phyloP scores from a whole-genome alignment of 352 stramenopile species.

The Globisporangium parvum region DNA sequence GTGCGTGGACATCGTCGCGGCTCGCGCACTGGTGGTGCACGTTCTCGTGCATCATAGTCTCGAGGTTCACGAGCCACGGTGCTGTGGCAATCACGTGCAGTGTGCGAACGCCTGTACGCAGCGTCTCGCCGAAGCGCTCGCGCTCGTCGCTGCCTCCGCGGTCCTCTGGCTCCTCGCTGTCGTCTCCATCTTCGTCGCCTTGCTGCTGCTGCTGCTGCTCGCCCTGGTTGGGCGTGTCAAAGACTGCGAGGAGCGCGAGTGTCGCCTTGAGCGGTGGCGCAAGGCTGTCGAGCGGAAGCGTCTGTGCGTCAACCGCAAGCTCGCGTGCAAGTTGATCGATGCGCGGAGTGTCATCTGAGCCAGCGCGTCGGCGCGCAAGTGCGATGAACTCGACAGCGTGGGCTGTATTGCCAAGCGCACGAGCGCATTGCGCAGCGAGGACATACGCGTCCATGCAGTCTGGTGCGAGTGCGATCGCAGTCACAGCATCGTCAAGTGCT shows the following conservation, averaged over 20 bases:
- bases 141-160: not conserved
- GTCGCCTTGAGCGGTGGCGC: constrained; percentile 10
- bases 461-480: constrained; percentile 15
- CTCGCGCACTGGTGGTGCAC: constrained; percentile 46
- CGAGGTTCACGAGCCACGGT: constrained; percentile 31
- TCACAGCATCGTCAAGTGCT: constrained; percentile 31
- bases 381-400: constrained; percentile 23
- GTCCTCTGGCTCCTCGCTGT: constrained; percentile 2
- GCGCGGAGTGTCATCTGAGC: constrained; percentile 9
- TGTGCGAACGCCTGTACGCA: not conserved
- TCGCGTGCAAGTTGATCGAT: constrained; percentile 28
- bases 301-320: constrained; percentile 24
- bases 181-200: constrained; percentile 1
- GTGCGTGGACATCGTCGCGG: constrained; percentile 19
- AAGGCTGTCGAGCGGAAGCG: not conserved
- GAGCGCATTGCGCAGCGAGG: constrained; percentile 32
- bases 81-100: constrained; percentile 22
- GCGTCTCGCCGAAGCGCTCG: not conserved
- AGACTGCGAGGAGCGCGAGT: constrained; percentile 9
- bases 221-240: constrained; percentile 6
- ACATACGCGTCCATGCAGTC: constrained; percentile 14
- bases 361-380: constrained; percentile 12
- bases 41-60: constrained; percentile 48
- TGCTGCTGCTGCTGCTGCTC: constrained; percentile 10
- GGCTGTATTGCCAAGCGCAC: constrained; percentile 27